These are phyloP conservation scores for Rhododendron ovatum DNA, from an alignment of 148 eudicot species.

Conservation along the genomic window DNA sequence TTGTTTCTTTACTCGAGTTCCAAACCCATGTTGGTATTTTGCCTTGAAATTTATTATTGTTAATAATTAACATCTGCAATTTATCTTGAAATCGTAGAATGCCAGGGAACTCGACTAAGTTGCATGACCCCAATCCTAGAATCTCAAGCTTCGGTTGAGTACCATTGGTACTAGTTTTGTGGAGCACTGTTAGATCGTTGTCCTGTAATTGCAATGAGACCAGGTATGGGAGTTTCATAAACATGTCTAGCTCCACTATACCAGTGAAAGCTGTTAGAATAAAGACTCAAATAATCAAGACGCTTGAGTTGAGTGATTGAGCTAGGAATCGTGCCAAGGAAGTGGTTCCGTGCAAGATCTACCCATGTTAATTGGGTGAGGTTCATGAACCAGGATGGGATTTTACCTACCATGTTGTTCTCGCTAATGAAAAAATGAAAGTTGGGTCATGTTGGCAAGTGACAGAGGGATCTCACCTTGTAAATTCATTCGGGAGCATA, in stretches of 20 bases:
- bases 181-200: background rate
- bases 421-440: background rate
- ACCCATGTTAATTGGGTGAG: background rate
- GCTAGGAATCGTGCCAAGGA: conserved; percentile 9
- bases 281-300: background rate
- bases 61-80: background rate
- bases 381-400: conserved; percentile 15
- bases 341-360: background rate
- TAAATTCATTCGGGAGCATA: background rate
- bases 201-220: background rate
- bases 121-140: conserved; percentile 10
- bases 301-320: conserved; percentile 6
- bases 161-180: background rate
- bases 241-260: conserved; percentile 1
- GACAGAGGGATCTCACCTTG: conserved; percentile 17
- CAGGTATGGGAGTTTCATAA: conserved; percentile 6
- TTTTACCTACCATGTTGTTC: conserved; percentile 19
- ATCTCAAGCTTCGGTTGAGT: background rate
- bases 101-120: conserved; percentile 18
- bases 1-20: conserved; percentile 13
- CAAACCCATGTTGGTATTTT: conserved; percentile 21
- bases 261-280: background rate
- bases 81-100: conserved; percentile 10
- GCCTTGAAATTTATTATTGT: background rate
- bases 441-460: conserved; percentile 17